Conservation (phyloP, 73 alveolate species). For the Paramecium pentaurelia region DNA sequence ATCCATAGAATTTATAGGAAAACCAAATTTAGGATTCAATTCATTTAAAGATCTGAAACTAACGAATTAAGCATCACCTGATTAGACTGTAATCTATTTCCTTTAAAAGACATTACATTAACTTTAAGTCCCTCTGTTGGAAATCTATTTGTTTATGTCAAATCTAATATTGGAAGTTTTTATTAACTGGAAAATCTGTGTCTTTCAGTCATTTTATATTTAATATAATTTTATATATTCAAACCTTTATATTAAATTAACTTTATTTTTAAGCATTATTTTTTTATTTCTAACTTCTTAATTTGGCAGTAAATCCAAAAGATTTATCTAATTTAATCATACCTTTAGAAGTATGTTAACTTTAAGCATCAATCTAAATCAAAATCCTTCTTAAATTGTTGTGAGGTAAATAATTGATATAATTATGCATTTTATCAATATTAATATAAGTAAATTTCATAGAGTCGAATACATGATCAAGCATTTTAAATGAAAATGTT, state of each 20-base stretch:
- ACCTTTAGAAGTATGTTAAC: not conserved
- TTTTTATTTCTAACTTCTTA: not conserved
- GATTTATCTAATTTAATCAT: not conserved
- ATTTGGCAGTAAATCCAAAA: not conserved
- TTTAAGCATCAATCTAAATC: not conserved
- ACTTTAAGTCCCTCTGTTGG: not conserved
- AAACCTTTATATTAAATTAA: not conserved
- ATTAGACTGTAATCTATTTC: not conserved
- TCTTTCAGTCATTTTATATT: not conserved
- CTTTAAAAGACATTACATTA: not conserved
- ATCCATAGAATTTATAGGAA: not conserved
- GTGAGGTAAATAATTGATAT: not conserved
- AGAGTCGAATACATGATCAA: not conserved
- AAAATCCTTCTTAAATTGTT: not conserved
- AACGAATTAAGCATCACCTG: constrained; percentile 42
- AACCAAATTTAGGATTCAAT: not conserved
- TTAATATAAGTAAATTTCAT: not conserved
- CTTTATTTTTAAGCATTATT: not conserved
- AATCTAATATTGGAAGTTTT: not conserved
- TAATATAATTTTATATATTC: not conserved
- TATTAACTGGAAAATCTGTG: not conserved
- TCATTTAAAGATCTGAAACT: not conserved
- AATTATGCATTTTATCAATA: not conserved
- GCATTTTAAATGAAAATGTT: not conserved
- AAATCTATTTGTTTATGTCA: not conserved